Conservation (phyloP, 2,329 filamentous ascomycete genomes). For the Aspergillus vadensis region DNA sequence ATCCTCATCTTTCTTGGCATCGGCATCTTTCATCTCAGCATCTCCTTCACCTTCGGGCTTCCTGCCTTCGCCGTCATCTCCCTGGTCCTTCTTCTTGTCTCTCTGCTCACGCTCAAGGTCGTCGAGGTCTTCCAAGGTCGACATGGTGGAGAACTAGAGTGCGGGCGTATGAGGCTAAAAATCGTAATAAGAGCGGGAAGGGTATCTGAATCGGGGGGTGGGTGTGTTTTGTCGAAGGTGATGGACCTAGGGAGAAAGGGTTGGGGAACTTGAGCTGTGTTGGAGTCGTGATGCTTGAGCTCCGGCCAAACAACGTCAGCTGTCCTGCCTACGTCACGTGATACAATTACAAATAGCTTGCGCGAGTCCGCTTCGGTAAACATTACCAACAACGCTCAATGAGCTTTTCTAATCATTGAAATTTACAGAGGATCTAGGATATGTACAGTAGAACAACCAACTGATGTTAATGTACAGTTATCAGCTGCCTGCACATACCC, state of each 20-base stretch:
- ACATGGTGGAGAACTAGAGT: conserved; percentile 59
- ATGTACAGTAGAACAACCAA: background rate
- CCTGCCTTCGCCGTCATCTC: conserved; percentile 58
- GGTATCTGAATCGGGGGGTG: conserved; percentile 11
- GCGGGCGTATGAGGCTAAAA: background rate
- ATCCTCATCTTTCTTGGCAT: conserved; percentile 68
- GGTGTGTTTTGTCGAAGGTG: conserved; percentile 16
- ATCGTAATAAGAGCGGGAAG: background rate
- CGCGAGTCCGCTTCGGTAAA: background rate
- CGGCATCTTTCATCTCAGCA: conserved; percentile 87
- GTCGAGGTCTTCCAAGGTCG: conserved; percentile 88
- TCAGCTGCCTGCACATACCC: background rate
- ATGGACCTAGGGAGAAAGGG: conserved; percentile 13
- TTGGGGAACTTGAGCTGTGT: conserved; percentile 15
- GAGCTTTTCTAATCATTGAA: background rate
- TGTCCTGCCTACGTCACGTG: conserved; percentile 34
- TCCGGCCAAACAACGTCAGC: conserved; percentile 41
- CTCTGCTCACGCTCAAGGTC: conserved; percentile 79
- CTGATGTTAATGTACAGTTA: background rate
- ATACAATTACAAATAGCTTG: conserved; percentile 20
- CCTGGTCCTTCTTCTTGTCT: conserved; percentile 69
- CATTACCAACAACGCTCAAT: background rate
- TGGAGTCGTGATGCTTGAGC: conserved; percentile 29
- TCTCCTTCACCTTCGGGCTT: conserved; percentile 67
- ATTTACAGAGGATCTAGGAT: background rate